Evolutionary conservation across 805 yeast genomes (phyloP), one percentile per base, ranked within the genome.

Genomic region (Starmerella tilneyi): DNA sequence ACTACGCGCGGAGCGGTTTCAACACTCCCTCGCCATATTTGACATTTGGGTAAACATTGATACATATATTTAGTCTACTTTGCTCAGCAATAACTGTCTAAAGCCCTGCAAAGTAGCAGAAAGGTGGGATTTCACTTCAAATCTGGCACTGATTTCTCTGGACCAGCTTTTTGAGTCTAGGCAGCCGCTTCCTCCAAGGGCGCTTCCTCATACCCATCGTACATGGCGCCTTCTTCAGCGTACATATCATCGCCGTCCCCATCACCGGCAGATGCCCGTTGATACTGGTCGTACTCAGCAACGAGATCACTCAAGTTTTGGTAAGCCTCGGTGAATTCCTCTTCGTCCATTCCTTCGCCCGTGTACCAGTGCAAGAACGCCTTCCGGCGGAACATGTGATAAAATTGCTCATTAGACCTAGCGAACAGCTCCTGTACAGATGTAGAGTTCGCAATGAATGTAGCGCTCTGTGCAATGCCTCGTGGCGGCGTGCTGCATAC

Each of bases 301-400:
- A 86, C 89, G 60, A 86, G 73, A 67, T 88, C 96, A 57, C 78
- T 77, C 85, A 86, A 80, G 65, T 86, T 84, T 46, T 94, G 79
- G 68, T 84, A 94, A 44, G 96, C 96, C 70, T 86, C 96, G 47
- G 86, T 76, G 67, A 86, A 86, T 70, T 86, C 96, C 73, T 80
- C 75, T 68, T 82, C 94, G 59, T 86, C 96, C 96, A 86, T 88
- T 70, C 96, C 96, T 67, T 86, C 96, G 56, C 81, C 75, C 13
- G 94, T 82, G 69, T 86, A 86, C 96, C 96, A 86, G 66, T 86
- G 96, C 67, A 86, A 78, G 78, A 86, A 86, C 52, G 96, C 96
- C 64, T 81, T 81, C 69, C 92, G 80, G 64, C 84, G 79, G 69
- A 84, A 86, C 96, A 86, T 86, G 47, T 86, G 89, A 59, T 82